Percentiles rank a stretch among this genome's conserved stretches.
phyloP scores from a whole-genome alignment of 805 yeast species.

The Candida nanaspora region DNA sequence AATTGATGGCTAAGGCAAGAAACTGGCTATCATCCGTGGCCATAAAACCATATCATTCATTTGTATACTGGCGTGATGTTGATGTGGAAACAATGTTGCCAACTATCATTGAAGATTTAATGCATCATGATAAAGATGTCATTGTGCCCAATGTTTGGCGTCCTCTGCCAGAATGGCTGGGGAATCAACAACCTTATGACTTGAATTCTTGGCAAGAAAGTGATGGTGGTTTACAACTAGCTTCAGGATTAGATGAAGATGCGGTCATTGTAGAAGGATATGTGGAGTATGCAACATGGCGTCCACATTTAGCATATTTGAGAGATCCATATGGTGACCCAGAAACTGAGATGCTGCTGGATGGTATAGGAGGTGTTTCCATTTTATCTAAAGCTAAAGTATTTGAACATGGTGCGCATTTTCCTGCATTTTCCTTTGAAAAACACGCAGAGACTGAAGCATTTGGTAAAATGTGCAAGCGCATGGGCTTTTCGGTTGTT shows the following conservation, averaged over 20 bases:
- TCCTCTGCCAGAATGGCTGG: conserved; percentile 81
- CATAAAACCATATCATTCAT: conserved; percentile 83
- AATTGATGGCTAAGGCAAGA: conserved; percentile 92
- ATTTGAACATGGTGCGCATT: conserved; percentile 82
- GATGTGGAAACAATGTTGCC: conserved; percentile 90
- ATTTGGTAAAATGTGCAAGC: conserved; percentile 80
- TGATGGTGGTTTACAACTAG: conserved; percentile 74
- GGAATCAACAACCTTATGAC: conserved; percentile 80
- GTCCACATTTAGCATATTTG: conserved; percentile 92
- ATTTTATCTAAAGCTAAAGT: conserved; percentile 82
- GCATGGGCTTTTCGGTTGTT: conserved; percentile 80
- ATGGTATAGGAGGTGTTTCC: conserved; percentile 97
- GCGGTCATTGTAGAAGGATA: conserved; percentile 97
- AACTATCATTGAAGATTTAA: conserved; percentile 81
- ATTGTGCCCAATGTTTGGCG: conserved; percentile 95
- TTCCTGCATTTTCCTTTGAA: conserved; percentile 94
- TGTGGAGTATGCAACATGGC: conserved; percentile 96
- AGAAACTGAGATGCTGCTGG: conserved; percentile 85
- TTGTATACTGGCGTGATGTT: conserved; percentile 97
- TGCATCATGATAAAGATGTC: conserved; percentile 87
- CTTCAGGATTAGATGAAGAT: conserved; percentile 76
- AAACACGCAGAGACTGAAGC: conserved; percentile 98
- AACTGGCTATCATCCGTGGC: conserved; percentile 90
- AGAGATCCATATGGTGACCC: conserved; percentile 95
- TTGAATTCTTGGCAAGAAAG: conserved; percentile 82